Percentiles rank a stretch among this genome's conserved stretches.
phyloP scores from a whole-genome alignment of 495 filamentous ascomycete genomes.

The Xylaria grammica region DNA sequence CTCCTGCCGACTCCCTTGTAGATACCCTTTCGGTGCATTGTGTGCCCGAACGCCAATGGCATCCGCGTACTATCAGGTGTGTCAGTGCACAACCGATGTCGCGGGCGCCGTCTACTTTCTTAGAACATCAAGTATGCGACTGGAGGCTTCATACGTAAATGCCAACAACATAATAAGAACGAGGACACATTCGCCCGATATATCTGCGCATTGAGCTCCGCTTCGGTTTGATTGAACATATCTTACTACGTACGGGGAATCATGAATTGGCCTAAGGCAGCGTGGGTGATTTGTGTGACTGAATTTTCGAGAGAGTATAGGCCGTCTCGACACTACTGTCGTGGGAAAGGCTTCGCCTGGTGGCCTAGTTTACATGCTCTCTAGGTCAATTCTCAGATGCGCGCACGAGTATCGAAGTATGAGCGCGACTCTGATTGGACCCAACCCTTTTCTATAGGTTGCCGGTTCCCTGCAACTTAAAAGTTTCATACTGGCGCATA shows the following conservation, averaged over 20 bases:
- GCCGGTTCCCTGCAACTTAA: neutral
- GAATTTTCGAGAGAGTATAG: neutral
- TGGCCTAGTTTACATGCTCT: neutral
- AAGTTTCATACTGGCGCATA: neutral
- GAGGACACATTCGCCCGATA: neutral
- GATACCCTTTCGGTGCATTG: neutral
- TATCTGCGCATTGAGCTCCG: neutral
- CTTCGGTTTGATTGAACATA: neutral
- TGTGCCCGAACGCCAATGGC: neutral
- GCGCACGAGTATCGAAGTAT: too few relatives aligned
- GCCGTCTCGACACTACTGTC: neutral
- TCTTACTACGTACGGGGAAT: neutral
- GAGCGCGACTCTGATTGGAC: too few relatives aligned
- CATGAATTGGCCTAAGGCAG: neutral
- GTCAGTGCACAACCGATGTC: neutral
- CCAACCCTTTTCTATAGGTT: too few relatives aligned
- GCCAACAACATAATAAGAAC: neutral
- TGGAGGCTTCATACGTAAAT: neutral
- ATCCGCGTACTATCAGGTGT: neutral
- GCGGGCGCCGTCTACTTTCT: neutral
- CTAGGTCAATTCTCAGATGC: too few relatives aligned
- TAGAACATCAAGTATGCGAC: conserved; percentile 1
- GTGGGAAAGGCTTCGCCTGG: neutral
- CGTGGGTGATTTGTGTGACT: neutral
- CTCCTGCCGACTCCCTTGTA: neutral